A percentile compares a stretch with the other conserved stretches of the same genome.
These are phyloP conservation scores for Kluyveromyces sp. DNA, from an alignment of 1,139 yeast genomes.

Conservation along the genomic window DNA sequence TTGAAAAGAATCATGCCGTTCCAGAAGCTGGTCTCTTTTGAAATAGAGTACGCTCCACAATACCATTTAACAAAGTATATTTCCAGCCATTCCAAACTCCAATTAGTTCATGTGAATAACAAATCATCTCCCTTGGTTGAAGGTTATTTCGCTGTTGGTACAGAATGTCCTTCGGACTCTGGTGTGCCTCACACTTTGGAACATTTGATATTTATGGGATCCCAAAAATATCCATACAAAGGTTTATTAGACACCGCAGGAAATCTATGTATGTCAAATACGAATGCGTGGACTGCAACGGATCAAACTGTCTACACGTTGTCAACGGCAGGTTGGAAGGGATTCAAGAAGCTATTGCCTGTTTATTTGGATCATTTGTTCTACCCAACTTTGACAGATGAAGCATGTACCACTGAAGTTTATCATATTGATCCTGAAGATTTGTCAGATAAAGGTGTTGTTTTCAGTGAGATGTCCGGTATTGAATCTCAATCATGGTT, in stretches of 20 bases:
- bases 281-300: slow-evolving; percentile 96
- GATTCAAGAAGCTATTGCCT: slow-evolving; percentile 76
- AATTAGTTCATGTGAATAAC: slow-evolving; percentile 58
- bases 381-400: slow-evolving; percentile 80
- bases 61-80: slow-evolving; percentile 27
- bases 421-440: slow-evolving; percentile 89
- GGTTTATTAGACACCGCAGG: slow-evolving; percentile 86
- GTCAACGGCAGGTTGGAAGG: slow-evolving; percentile 94
- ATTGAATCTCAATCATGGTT: slow-evolving; percentile 77
- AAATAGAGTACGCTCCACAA: slow-evolving; percentile 31
- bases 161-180: slow-evolving; percentile 77
- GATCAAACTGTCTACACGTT: slow-evolving; percentile 94
- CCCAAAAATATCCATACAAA: slow-evolving; percentile 80
- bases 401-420: slow-evolving; percentile 89
- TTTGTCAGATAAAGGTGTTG: slow-evolving; percentile 85
- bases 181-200: slow-evolving; percentile 97
- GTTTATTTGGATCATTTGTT: slow-evolving; percentile 83
- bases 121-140: slow-evolving; percentile 85
- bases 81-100: slow-evolving; percentile 64
- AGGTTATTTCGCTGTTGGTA: slow-evolving; percentile 92
- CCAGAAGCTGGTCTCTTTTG: slow-evolving; percentile 26
- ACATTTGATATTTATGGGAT: slow-evolving; percentile 93
- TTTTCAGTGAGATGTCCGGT: slow-evolving; percentile 96
- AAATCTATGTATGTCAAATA: slow-evolving; percentile 72
- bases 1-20: slow-evolving; percentile 16